Evolutionary conservation across 2,329 filamentous ascomycete genomes (phyloP).

Genomic region (Calycina marina): DNA sequence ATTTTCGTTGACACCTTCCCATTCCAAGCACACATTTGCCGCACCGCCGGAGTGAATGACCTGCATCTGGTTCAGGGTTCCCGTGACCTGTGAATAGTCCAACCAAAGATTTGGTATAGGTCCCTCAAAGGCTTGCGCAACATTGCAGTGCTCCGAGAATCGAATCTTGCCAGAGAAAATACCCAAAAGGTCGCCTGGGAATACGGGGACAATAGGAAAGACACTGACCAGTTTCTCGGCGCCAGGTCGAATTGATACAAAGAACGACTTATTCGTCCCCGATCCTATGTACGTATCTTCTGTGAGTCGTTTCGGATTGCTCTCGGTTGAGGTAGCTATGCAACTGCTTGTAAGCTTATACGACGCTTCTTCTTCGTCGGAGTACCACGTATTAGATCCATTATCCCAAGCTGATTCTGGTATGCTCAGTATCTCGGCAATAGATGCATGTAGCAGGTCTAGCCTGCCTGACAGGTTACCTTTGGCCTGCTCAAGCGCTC

Average conservation of each 20-base stretch:
- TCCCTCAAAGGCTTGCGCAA: neutral
- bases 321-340: too few relatives aligned
- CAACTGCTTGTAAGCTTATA: neutral
- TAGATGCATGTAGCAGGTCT: neutral
- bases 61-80: neutral
- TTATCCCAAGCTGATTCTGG: neutral
- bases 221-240: neutral
- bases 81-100: neutral
- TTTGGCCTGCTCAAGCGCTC: neutral
- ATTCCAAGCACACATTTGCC: neutral
- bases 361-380: neutral
- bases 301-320: neutral
- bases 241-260: neutral
- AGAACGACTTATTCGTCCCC: neutral
- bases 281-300: neutral
- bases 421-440: too few relatives aligned
- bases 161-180: neutral
- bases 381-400: neutral
- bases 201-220: neutral
- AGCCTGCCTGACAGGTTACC: neutral
- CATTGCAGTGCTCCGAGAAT: neutral
- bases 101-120: neutral
- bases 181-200: neutral
- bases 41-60: constrained; percentile 1
- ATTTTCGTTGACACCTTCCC: neutral